Evolutionary conservation across 306 rosid species (phyloP), one percentile per base, ranked within the genome.

Genomic region (Dalbergia oliveri): DNA sequence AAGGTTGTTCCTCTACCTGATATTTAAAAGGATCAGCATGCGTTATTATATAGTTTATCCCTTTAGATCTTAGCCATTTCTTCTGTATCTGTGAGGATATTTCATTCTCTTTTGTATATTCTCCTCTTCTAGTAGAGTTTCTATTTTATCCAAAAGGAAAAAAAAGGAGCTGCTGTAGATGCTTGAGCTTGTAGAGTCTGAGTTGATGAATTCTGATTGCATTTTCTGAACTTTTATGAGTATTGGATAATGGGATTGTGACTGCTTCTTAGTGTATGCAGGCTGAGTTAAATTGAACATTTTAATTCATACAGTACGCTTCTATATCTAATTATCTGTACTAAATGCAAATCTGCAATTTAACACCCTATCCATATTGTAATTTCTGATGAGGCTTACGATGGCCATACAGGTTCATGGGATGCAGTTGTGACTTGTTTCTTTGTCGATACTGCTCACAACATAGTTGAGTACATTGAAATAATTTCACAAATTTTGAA

Each of bases 361-460:
- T 18, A 44, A 45, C 33, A 62, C 15, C n/a, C 41, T 58, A 58
- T 53, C 41, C 31, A 7, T 66, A 39, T 49, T 69, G 21, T 75
- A 72, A 72, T 84, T 75, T 75, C 81, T 87, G 54, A 82, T 61
- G 71, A 69, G 43, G 9, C 37, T n/a, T 65, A 67, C 45, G 83
- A 72, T 78, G 86, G 75, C 59, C 63, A 5, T 82, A 72, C 90
- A 95, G 99, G 98, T 79, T 75, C 85, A n/a, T 95, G 99, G 99
- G 99, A 93, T 90, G 97, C 91, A 33, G 92, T 93, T 77, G 99
- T 91, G 75, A 95, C 99, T 45, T 95, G 98, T 75, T 95, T 95
- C 89, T 95, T 95, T 78, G 91, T 95, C 23, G 99, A 95, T 73
- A 95, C 99, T 0, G 98, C 98, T 35, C 99, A 95, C 83, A 95